Conservation (phyloP, 306 rosid genomes). For the Sesbania bispinosa region DNA sequence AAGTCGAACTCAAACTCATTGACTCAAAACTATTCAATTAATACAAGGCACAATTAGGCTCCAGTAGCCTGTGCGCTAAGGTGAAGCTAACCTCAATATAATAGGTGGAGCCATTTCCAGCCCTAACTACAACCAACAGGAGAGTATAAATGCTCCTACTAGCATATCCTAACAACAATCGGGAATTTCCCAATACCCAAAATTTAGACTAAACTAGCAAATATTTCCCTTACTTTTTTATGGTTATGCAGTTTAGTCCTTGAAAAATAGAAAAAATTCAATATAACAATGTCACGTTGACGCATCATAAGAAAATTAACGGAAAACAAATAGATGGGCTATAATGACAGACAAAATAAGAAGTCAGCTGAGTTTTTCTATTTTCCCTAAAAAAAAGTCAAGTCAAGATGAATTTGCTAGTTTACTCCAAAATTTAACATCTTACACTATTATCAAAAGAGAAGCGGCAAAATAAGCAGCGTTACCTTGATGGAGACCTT, state of each 20-base stretch:
- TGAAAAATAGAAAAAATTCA: too few relatives aligned
- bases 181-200: neutral
- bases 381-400: too few relatives aligned
- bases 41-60: neutral
- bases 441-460: neutral
- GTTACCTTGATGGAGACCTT: slow-evolving; percentile 81
- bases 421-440: neutral
- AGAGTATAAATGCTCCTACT: neutral
- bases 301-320: too few relatives aligned
- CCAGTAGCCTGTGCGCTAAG: neutral
- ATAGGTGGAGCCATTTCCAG: neutral
- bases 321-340: too few relatives aligned
- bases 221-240: too few relatives aligned
- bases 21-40: neutral
- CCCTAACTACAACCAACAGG: slow-evolving; percentile 1
- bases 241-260: too few relatives aligned
- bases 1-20: neutral
- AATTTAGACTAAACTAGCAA: too few relatives aligned
- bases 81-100: too few relatives aligned
- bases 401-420: too few relatives aligned
- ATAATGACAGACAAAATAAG: too few relatives aligned
- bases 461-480: neutral
- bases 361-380: too few relatives aligned
- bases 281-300: too few relatives aligned
- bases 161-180: neutral